Evolutionary conservation across 805 yeast species (phyloP), one percentile per base, ranked within the genome.

Genomic region (Dipodascopsis tothii): DNA sequence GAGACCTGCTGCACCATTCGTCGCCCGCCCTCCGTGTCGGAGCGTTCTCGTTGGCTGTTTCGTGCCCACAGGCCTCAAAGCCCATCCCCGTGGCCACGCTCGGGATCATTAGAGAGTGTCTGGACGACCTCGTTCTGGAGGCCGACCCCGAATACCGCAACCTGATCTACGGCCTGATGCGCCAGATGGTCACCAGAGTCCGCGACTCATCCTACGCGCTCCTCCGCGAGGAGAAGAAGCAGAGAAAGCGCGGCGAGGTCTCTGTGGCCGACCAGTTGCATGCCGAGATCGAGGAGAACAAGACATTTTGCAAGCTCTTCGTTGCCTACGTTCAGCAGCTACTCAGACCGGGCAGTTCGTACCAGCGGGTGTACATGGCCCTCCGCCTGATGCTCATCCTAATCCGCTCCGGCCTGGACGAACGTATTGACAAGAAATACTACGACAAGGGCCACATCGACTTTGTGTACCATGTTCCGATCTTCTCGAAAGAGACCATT

Each of bases 111-210:
- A 53, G 61, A 32, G 58, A 66, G 0, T 63, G 71, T 23, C 55
- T 80, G 3, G 74, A 73, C 23, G 62, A 72, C 3, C 70, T 80
- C 48, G 71, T 81, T 45, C 68, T 73, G n/a, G 94, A 84, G 46
- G 68, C 74, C 17, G 77, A 80, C 44, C 69, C 84, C 14, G 88
- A 82, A 48, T 68, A 75, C 1, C 69, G 96, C 56, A 80, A 79
- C 50, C 78, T 75, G 37, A 76, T 84, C 40, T 68, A 70, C 21
- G 78, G 90, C 2, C 56, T 75, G 16, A 62, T 87, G 44, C 72
- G 80, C 43, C 76, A 72, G 44, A 79, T 87, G 50, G 57, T 85
- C 9, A 60, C 71, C 22, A 68, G 96, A 52, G 61, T 84, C 16
- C 71, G 83, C 51, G 92, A 81, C 41, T 82, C 88, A 0, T 63